These are phyloP conservation scores for Plasmodium sp. DNA, from an alignment of 169 alveolate species.

Conservation along the genomic window DNA sequence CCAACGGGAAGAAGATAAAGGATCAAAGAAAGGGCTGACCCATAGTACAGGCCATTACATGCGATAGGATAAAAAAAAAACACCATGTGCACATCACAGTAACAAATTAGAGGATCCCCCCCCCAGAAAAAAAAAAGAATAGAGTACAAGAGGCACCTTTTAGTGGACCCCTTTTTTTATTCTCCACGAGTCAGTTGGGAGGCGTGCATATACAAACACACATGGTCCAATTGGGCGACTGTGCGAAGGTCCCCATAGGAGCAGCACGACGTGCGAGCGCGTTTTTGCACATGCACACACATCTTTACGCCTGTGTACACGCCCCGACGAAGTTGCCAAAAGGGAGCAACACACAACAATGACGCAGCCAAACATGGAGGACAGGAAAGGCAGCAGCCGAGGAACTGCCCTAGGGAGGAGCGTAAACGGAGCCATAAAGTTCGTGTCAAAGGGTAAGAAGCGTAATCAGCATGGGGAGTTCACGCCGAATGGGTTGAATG, in stretches of 20 bases:
- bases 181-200: background rate
- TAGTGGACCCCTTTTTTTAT: background rate
- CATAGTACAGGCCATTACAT: background rate
- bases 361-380: background rate
- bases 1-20: background rate
- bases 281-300: background rate
- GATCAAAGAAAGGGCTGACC: background rate
- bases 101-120: background rate
- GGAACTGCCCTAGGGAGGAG: background rate
- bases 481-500: background rate
- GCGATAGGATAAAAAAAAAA: background rate
- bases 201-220: background rate
- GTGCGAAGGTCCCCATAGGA: background rate
- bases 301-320: background rate
- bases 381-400: background rate
- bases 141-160: background rate
- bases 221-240: background rate
- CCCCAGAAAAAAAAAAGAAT: background rate
- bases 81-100: background rate
- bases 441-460: slow-evolving; percentile 9
- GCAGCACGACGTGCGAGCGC: background rate
- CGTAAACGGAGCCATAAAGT: slow-evolving; percentile 21
- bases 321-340: background rate
- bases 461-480: background rate
- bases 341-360: background rate